Base-by-base conservation (phyloP, 495 filamentous ascomycete species). In the Eremomyces bilateralis region DNA sequence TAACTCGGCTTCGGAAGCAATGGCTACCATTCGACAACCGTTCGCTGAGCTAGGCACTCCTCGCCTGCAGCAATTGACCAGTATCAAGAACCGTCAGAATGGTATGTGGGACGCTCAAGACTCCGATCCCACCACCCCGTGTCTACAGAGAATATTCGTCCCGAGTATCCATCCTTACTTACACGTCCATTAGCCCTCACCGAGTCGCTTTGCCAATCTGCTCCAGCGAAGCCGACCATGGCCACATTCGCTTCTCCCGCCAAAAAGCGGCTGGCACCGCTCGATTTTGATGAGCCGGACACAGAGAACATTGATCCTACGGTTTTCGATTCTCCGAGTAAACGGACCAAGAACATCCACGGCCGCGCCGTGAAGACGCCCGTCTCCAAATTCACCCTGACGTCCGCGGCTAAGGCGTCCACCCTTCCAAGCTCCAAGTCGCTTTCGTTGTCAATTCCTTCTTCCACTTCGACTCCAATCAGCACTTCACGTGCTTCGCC, bases 251-350 rank as follows among this genome's bases (percentile, higher is more conserved):
- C 54, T 1, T 48, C 49, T n/a, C 36, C 50, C 6, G 42, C 39
- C 36, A 63, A 63, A 42, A 59, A 59, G 37, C 45, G 46, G 16
- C 44, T 54, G 45, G 28, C 36, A 34, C 21, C 47, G 18, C 55
- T 60, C 42, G 60, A 65, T 34, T 60, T 65, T 38, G 58, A 67
- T 20, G 59, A 66, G 13, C 57, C 61, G 36, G 69, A 91, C 49
- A 53, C 63, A 4, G 82, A 94, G 59, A 94, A 92, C 46, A 62
- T 90, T 41, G 80, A 84, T 45, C 83, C 83, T 0, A 39, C 56
- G 17, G 48, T 65, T 37, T 69, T 71, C 46, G 65, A 54, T 25
- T 59, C 61, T 10, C 63, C 80, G 17, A 45, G 49, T 34, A 76
- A 79, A 60, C 57, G 69, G 37, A 58, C 67, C 15, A 92, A 90